These are phyloP conservation scores for Silene vulgaris DNA, from an alignment of 179 eudicot genomes.

Conservation along the genomic window DNA sequence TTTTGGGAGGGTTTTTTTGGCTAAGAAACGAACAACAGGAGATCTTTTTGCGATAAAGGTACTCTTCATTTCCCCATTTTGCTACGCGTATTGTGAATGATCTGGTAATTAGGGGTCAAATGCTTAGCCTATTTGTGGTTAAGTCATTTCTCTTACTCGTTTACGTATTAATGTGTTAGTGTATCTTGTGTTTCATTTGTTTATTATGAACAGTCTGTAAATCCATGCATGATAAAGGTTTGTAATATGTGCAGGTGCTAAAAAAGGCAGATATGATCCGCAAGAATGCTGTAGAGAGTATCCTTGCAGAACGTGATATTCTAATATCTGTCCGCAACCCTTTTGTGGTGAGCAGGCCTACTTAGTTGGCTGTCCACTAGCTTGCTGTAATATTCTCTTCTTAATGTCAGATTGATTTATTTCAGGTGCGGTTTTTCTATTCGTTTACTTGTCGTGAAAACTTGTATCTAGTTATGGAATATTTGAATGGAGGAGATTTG, in stretches of 20 bases:
- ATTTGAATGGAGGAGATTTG: slow-evolving; percentile 93
- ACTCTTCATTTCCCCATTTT: slow-evolving; percentile 15
- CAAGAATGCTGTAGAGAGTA: slow-evolving; percentile 99
- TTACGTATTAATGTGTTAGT: slow-evolving; percentile 1
- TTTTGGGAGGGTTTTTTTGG: slow-evolving; percentile 94
- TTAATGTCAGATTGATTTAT: slow-evolving; percentile 26
- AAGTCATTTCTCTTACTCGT: not conserved
- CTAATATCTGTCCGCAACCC: slow-evolving; percentile 94
- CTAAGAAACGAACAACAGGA: slow-evolving; percentile 94
- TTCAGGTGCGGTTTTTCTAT: slow-evolving; percentile 96
- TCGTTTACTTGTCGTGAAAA: slow-evolving; percentile 98
- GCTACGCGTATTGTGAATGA: slow-evolving; percentile 2
- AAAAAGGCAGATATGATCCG: slow-evolving; percentile 98
- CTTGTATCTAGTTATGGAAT: slow-evolving; percentile 98
- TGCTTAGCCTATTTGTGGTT: not conserved
- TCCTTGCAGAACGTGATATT: slow-evolving; percentile 96
- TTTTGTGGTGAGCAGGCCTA: slow-evolving; percentile 84
- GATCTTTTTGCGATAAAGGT: slow-evolving; percentile 99
- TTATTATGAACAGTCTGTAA: not conserved
- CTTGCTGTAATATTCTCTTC: slow-evolving; percentile 16
- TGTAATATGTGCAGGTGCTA: slow-evolving; percentile 56
- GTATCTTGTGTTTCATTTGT: slow-evolving; percentile 3
- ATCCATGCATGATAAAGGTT: slow-evolving; percentile 6
- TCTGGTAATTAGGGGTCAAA: not conserved
- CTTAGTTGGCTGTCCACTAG: slow-evolving; percentile 18